These are phyloP conservation scores for Aechmea fasciata DNA, from an alignment of 176 grass and related monocot genomes.

Conservation along the genomic window DNA sequence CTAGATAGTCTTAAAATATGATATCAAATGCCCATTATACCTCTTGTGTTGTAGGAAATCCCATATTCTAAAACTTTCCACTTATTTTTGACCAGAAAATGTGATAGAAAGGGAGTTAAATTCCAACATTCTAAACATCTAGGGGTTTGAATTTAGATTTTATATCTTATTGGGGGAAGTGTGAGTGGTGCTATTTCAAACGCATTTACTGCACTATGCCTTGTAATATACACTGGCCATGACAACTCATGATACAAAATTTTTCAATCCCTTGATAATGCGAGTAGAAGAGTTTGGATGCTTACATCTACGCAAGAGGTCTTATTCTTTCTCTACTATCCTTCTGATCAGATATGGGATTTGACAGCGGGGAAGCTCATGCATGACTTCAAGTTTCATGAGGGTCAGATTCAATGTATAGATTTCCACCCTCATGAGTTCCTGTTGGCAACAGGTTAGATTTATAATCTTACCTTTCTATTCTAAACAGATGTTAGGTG, in stretches of 20 bases:
- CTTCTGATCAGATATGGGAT: conserved; percentile 73
- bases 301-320: background rate
- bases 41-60: no score
- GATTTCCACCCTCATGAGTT: conserved; percentile 86
- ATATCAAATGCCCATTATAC: no score
- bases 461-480: background rate
- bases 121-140: no score
- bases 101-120: background rate
- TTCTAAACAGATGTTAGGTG: background rate
- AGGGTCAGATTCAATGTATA: conserved; percentile 79
- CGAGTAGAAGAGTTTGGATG: background rate
- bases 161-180: no score
- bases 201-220: no score
- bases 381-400: conserved; percentile 68
- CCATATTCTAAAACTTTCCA: no score
- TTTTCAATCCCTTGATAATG: background rate
- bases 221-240: no score
- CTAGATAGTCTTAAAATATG: no score
- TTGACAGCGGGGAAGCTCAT: conserved; percentile 84
- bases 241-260: no score
- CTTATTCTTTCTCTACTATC: conserved; percentile 17
- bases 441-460: conserved; percentile 81
- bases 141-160: no score
- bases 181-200: no score
- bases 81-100: background rate